A percentile compares a stretch with the other conserved stretches of the same genome.
phyloP scores from a whole-genome alignment of 225 moss, liverwort and hornwort species.

The Bryum argenteum region DNA sequence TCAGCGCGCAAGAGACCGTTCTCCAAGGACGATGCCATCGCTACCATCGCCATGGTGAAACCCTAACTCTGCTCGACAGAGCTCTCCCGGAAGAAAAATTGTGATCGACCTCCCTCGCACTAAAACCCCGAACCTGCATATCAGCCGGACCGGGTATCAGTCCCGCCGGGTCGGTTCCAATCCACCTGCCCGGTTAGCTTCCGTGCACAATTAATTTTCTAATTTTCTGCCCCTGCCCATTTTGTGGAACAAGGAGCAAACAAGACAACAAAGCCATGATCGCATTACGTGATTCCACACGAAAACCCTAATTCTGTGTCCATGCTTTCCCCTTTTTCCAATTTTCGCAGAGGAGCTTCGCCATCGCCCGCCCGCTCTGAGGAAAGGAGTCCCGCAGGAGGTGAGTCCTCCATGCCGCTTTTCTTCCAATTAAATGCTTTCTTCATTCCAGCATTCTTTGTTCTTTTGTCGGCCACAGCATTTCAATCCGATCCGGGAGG shows the following conservation, averaged over 20 bases:
- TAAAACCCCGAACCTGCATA: too few relatives aligned
- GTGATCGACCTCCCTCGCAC: too few relatives aligned
- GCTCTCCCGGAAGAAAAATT: too few relatives aligned
- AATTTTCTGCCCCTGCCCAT: too few relatives aligned
- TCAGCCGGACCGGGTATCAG: too few relatives aligned
- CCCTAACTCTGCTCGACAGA: conserved; percentile 27
- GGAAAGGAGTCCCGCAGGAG: background rate
- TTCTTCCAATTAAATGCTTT: background rate
- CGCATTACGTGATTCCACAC: background rate
- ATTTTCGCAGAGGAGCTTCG: conserved; percentile 15
- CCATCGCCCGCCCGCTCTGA: conserved; percentile 10
- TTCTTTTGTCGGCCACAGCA: background rate
- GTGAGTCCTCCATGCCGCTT: background rate
- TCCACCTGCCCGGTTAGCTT: too few relatives aligned
- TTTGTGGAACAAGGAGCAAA: too few relatives aligned
- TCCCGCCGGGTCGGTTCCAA: too few relatives aligned
- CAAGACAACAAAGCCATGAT: background rate
- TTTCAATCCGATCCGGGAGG: background rate
- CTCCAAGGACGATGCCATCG: conserved; percentile 39
- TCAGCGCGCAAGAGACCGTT: conserved; percentile 32
- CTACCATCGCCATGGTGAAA: conserved; percentile 27
- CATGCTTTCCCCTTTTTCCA: background rate
- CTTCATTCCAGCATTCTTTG: too few relatives aligned
- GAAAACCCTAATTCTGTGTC: conserved; percentile 22
- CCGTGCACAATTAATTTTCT: too few relatives aligned